Conservation (phyloP, 768 basidiomycete genomes). For the Arthromyces matolae region DNA sequence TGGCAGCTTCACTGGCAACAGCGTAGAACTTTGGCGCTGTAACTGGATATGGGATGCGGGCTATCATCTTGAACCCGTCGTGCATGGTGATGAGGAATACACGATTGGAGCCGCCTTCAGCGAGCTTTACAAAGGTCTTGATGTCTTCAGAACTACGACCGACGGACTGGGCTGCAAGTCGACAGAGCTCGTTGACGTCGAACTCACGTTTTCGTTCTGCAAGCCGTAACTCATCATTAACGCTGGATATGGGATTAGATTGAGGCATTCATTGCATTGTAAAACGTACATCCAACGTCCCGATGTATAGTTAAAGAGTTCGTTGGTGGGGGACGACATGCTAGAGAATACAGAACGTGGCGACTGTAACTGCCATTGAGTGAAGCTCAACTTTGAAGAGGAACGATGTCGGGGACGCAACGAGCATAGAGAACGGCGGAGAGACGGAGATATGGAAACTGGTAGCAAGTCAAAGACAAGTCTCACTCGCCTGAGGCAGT, state of each 20-base stretch:
- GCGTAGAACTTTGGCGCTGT: constrained; percentile 23
- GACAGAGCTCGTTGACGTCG: constrained; percentile 8
- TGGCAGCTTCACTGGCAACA: constrained; percentile 28
- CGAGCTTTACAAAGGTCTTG: constrained; percentile 1
- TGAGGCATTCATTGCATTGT: constrained; percentile 20
- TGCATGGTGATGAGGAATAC: not conserved
- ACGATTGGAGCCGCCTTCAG: not conserved
- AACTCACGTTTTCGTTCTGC: constrained; percentile 10
- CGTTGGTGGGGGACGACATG: constrained; percentile 18
- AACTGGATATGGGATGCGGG: constrained; percentile 1
- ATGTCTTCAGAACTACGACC: not conserved
- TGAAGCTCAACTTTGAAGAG: constrained; percentile 18
- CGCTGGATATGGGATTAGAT: constrained; percentile 17
- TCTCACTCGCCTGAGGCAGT: no score
- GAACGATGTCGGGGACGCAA: constrained; percentile 17
- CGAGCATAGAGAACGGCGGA: constrained; percentile 21
- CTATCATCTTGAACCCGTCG: constrained; percentile 2
- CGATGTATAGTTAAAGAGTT: constrained; percentile 29
- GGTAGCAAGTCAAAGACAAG: no score
- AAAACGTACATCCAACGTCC: constrained; percentile 29
- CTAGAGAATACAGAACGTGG: constrained; percentile 23
- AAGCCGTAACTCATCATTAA: constrained; percentile 18
- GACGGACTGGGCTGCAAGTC: constrained; percentile 9
- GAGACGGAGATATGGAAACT: no score
- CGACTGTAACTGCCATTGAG: constrained; percentile 15